Evolutionary conservation across 1,284 basidiomycete species (phyloP), one percentile per base, ranked within the genome.

Genomic region (Phellopilus nigrolimitatus): DNA sequence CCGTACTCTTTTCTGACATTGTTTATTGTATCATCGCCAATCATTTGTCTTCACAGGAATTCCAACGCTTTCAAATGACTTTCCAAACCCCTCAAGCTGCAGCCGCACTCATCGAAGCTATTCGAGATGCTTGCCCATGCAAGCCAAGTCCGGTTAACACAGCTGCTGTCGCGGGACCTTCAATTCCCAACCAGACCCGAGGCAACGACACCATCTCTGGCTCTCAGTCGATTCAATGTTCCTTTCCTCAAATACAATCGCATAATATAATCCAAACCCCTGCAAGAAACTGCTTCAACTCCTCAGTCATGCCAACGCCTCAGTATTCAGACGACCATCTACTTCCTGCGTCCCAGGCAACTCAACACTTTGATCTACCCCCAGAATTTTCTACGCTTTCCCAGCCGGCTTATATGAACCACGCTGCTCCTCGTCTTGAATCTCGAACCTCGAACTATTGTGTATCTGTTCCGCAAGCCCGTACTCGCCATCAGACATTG

Each of bases 41-140:
- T 24, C 19, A 22, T 22, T 24, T 36, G 25, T 48, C 45, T 42
- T 44, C 15, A 13, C 47, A 87, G 83, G 65, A 71, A 7, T 87
- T 81, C 62, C 77, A 84, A 48, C 79, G 87, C 15, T 86, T 89
- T 59, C 86, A 89, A 62, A 72, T 88, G 27, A 82, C 80, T 15
- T 88, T 89, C 57, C 61, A 70, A 45, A 71, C 71, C 15, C 41
- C 69, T n/a, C 54, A 62, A 1, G 71, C 75, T 28, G 78, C 80
- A 0, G 61, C 69, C 2, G 73, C 76, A 55, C 83, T 84, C 57
- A 75, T 88, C 53, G 72, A 80, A 40, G 68, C 75, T 4, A 80
- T 89, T 56, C 74, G 75, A 48, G 70, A 73, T 17, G 73, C 88
- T 34, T 88, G 86, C 61, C 86, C 84, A 1, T 89, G 86, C 70